Evolutionary conservation across 176 grass and related monocot genomes (phyloP).

Genomic region (Guadua angustifolia): DNA sequence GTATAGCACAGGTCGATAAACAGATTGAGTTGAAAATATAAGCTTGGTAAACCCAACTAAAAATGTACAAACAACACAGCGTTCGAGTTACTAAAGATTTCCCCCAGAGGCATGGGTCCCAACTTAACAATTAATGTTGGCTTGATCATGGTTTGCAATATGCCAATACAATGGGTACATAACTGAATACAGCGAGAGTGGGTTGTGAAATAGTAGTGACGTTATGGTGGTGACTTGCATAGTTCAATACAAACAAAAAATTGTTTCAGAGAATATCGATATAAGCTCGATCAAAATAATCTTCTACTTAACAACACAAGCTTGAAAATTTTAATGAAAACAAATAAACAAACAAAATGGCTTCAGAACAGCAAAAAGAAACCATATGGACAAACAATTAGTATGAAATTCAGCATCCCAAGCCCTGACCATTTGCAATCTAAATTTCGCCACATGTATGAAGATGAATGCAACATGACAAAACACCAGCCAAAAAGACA

Average conservation of each 20-base stretch:
- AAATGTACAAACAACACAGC: not conserved
- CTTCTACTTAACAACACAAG: conserved; percentile 9
- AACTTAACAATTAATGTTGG: not conserved
- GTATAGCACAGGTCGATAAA: not conserved
- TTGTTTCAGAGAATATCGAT: not conserved
- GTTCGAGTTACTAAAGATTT: not conserved
- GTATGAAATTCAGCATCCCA: conserved; percentile 2
- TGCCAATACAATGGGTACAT: not conserved
- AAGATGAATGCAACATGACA: conserved; percentile 15
- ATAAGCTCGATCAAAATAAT: conserved; percentile 7
- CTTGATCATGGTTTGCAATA: not conserved
- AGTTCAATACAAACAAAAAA: not conserved
- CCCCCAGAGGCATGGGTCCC: not conserved
- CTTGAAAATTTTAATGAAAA: not conserved
- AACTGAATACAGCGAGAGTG: not conserved
- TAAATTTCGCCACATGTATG: conserved; percentile 23
- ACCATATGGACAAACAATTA: conserved; percentile 7
- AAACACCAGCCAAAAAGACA: conserved; percentile 7
- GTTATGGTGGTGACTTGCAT: not conserved
- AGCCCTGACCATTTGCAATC: conserved; percentile 22
- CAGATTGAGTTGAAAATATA: not conserved
- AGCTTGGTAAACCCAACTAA: not conserved
- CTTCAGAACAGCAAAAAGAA: conserved; percentile 28
- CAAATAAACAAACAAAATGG: not conserved
- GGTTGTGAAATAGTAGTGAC: not conserved